Evolutionary conservation across 768 basidiomycete genomes (phyloP).

Genomic region (Pleurotus citrinopileatus): DNA sequence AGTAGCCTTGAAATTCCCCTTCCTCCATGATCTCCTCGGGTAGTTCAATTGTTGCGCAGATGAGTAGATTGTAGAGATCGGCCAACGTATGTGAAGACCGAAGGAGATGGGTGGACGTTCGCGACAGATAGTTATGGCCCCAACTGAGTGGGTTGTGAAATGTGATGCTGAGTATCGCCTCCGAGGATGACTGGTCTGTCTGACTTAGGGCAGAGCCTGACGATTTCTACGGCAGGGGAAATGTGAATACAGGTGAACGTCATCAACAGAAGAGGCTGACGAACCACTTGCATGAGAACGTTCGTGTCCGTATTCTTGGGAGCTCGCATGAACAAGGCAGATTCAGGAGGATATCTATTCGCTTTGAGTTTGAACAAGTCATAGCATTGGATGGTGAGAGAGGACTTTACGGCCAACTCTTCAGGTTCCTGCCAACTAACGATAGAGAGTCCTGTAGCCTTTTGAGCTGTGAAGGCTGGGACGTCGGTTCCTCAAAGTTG

Average conservation of each 20-base stretch:
- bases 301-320: conserved; percentile 69
- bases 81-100: conserved; percentile 71
- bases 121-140: conserved; percentile 55
- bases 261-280: conserved; percentile 10
- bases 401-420: conserved; percentile 53
- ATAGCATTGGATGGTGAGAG: not conserved
- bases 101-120: conserved; percentile 66
- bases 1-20: conserved; percentile 30
- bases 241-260: not conserved
- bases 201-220: conserved; percentile 15
- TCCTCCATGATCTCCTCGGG: conserved; percentile 36
- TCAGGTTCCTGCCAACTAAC: conserved; percentile 51
- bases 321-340: conserved; percentile 61
- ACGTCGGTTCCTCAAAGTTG: conserved; percentile 31
- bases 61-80: conserved; percentile 56
- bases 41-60: conserved; percentile 59
- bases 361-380: conserved; percentile 1
- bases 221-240: conserved; percentile 21
- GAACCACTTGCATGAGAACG: conserved; percentile 41
- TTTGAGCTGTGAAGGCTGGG: conserved; percentile 44
- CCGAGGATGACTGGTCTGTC: conserved; percentile 16
- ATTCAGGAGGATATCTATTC: conserved; percentile 46
- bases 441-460: conserved; percentile 38
- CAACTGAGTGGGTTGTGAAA: conserved; percentile 60
- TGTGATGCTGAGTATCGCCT: conserved; percentile 57